Conservation (phyloP, 495 filamentous ascomycete genomes). For the Aeminium ludgeri region DNA sequence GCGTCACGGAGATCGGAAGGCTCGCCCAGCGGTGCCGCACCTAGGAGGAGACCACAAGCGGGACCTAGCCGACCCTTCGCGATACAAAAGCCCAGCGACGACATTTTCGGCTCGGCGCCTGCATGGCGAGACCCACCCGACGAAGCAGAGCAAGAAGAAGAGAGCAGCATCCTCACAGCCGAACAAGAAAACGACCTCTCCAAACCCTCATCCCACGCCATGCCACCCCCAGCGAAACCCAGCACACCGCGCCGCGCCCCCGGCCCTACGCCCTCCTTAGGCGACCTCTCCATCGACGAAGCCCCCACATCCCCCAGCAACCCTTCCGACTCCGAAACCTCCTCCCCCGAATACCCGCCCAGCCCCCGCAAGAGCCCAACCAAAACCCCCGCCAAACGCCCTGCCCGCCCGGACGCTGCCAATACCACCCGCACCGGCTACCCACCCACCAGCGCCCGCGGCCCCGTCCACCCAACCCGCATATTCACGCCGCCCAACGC, state of each 20-base stretch:
- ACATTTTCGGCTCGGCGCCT: slow-evolving; percentile 8
- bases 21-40: slow-evolving; percentile 3
- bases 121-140: neutral
- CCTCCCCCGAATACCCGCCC: slow-evolving; percentile 15
- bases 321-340: slow-evolving; percentile 3
- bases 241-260: slow-evolving; percentile 8
- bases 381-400: slow-evolving; percentile 9
- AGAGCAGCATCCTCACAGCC: slow-evolving; percentile 3
- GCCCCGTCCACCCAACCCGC: neutral
- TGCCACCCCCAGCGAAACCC: neutral
- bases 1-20: slow-evolving; percentile 2
- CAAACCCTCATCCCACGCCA: neutral
- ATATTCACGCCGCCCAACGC: slow-evolving; percentile 7
- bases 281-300: slow-evolving; percentile 12
- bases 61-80: slow-evolving; percentile 5
- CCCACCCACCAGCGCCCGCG: slow-evolving; percentile 11
- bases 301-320: neutral
- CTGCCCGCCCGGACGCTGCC: neutral
- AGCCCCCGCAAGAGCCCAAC: slow-evolving; percentile 11
- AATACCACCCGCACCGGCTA: neutral
- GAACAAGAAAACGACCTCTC: slow-evolving; percentile 14
- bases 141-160: neutral
- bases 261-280: slow-evolving; percentile 8
- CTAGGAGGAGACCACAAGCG: neutral
- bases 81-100: slow-evolving; percentile 2